Evolutionary conservation across 768 basidiomycete genomes (phyloP).

Genomic region (Kwoniella sp.): DNA sequence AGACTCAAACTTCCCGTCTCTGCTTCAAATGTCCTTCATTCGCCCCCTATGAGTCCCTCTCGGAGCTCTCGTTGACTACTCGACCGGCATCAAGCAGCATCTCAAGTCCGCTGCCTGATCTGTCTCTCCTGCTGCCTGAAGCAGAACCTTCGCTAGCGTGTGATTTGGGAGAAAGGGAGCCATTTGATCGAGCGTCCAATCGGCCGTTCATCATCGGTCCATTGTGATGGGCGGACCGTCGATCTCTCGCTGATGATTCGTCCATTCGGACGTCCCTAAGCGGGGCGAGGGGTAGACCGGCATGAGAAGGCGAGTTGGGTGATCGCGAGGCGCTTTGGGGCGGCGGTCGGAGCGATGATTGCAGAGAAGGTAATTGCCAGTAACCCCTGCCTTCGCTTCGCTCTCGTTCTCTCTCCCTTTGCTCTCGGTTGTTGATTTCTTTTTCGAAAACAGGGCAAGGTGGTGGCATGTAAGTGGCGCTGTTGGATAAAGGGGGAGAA

Average conservation of each 20-base stretch:
- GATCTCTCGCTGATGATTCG: not conserved
- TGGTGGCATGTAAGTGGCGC: conserved; percentile 11
- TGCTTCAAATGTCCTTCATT: no score
- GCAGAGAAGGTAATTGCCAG: conserved; percentile 22
- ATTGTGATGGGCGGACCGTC: not conserved
- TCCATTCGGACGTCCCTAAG: conserved; percentile 13
- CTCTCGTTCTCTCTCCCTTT: not conserved
- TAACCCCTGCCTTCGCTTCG: conserved; percentile 10
- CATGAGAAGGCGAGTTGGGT: conserved; percentile 4
- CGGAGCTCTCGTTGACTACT: conserved; percentile 19
- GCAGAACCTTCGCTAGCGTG: not conserved
- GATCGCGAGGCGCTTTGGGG: conserved; percentile 6
- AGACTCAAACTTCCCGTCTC: no score
- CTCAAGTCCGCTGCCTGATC: conserved; percentile 19
- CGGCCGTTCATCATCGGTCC: not conserved
- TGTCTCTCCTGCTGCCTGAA: conserved; percentile 9
- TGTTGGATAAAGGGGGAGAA: conserved; percentile 9
- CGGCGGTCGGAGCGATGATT: conserved; percentile 19
- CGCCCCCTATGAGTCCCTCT: conserved; percentile 10
- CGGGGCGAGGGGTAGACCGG: conserved; percentile 14
- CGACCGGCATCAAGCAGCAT: conserved; percentile 27
- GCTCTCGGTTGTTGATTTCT: not conserved
- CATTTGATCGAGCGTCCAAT: not conserved
- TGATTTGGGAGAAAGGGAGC: conserved; percentile 19
- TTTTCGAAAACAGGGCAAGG: conserved; percentile 1